phyloP scores from a whole-genome alignment of 2,329 filamentous ascomycete species.

The Pseudocercospora crystallina region DNA sequence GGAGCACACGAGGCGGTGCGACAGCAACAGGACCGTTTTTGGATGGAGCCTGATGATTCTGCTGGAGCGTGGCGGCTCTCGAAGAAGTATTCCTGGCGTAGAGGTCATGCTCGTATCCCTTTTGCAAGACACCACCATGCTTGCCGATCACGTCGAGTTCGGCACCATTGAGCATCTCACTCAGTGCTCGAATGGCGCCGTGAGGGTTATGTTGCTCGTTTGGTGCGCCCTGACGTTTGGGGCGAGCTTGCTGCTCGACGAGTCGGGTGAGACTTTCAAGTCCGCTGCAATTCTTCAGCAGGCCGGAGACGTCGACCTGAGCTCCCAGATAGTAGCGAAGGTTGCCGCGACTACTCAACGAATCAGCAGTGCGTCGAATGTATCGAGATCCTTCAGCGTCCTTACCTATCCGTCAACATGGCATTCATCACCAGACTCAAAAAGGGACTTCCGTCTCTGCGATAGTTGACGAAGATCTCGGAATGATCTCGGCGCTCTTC shows the following conservation, averaged over 20 bases:
- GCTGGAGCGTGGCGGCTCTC: no score
- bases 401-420: constrained; percentile 59
- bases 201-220: constrained; percentile 1
- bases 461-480: constrained; percentile 72
- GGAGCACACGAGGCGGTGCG: constrained; percentile 6
- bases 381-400: neutral
- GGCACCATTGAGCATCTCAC: constrained; percentile 14
- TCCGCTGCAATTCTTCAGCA: constrained; percentile 64
- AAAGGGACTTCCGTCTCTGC: constrained; percentile 72
- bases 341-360: constrained; percentile 56
- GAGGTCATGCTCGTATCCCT: constrained; percentile 11
- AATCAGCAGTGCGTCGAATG: constrained; percentile 29
- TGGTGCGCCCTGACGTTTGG: constrained; percentile 18
- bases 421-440: constrained; percentile 71
- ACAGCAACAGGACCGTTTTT: neutral
- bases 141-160: constrained; percentile 13
- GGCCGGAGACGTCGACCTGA: constrained; percentile 68
- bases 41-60: neutral
- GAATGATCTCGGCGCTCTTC: constrained; percentile 64
- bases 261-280: constrained; percentile 55
- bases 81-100: constrained; percentile 23
- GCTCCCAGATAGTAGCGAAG: constrained; percentile 70
- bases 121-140: constrained; percentile 10
- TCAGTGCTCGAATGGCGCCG: constrained; percentile 8
- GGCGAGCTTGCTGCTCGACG: constrained; percentile 4